These are phyloP conservation scores for Gloeopeniophorella convolvens DNA, from an alignment of 768 basidiomycete species.

Conservation along the genomic window DNA sequence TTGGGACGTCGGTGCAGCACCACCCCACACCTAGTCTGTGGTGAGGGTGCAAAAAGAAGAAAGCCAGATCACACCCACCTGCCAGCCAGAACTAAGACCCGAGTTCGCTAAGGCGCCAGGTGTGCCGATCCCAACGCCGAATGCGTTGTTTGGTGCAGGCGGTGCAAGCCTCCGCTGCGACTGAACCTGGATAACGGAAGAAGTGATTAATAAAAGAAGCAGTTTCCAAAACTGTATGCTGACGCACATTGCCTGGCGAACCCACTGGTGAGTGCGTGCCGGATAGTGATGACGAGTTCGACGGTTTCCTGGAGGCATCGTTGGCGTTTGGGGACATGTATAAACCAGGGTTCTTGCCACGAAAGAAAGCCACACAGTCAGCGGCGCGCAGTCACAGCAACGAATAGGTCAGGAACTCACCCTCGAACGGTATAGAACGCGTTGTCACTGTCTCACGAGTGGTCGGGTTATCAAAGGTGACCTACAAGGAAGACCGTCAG, in stretches of 20 bases:
- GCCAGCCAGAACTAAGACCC: slow-evolving; percentile 57
- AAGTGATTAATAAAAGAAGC: slow-evolving; percentile 12
- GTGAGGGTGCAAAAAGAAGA: slow-evolving; percentile 26
- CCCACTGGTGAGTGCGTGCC: slow-evolving; percentile 54
- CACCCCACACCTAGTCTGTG: slow-evolving; percentile 50
- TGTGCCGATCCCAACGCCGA: slow-evolving; percentile 46
- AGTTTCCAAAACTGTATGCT: background rate
- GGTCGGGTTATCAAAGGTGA: background rate
- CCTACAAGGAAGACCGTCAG: background rate
- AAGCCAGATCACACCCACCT: slow-evolving; percentile 37
- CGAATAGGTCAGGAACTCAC: slow-evolving; percentile 1
- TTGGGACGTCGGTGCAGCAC: slow-evolving; percentile 41
- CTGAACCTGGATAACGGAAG: slow-evolving; percentile 28
- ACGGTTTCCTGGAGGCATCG: slow-evolving; percentile 51
- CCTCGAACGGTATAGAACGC: background rate
- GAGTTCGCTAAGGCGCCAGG: slow-evolving; percentile 37
- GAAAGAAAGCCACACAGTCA: slow-evolving; percentile 4
- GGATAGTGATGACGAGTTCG: slow-evolving; percentile 63
- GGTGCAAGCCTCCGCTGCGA: slow-evolving; percentile 42
- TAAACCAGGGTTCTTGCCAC: slow-evolving; percentile 10
- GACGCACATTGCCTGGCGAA: slow-evolving; percentile 52
- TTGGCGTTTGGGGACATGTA: slow-evolving; percentile 29
- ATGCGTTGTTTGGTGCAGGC: slow-evolving; percentile 40
- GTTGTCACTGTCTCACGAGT: slow-evolving; percentile 2
- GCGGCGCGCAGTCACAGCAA: background rate